Percentiles rank a stretch among this genome's conserved stretches.
Conservation (phyloP, 805 yeast genomes). For the Teunomyces atbi region DNA sequence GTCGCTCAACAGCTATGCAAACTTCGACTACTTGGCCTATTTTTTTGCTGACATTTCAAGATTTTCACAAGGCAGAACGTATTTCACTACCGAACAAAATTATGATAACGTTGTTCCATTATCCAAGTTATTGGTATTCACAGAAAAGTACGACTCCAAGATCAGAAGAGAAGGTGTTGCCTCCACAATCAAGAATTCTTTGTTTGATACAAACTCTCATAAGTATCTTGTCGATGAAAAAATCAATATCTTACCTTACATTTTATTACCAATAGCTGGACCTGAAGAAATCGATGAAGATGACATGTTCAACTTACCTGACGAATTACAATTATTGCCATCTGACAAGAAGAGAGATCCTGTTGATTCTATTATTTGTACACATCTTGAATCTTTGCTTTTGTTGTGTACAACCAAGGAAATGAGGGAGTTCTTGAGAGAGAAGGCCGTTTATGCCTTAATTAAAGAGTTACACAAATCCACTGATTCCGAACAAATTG, state of each 20-base stretch:
- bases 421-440: constrained; percentile 74
- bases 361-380: constrained; percentile 56
- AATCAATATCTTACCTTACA: constrained; percentile 76
- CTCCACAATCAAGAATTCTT: constrained; percentile 83
- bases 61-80: constrained; percentile 67
- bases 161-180: constrained; percentile 91
- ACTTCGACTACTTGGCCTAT: constrained; percentile 79
- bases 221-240: constrained; percentile 55
- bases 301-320: constrained; percentile 85
- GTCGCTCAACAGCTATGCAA: constrained; percentile 66
- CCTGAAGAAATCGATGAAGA: constrained; percentile 78
- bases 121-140: constrained; percentile 77
- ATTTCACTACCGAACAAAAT: constrained; percentile 67
- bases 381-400: constrained; percentile 77
- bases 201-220: constrained; percentile 78
- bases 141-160: constrained; percentile 74
- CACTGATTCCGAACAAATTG: constrained; percentile 41
- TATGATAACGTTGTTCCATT: constrained; percentile 79
- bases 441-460: constrained; percentile 80
- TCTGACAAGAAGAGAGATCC: constrained; percentile 79
- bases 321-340: constrained; percentile 76
- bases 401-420: constrained; percentile 72
- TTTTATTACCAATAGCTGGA: constrained; percentile 76
- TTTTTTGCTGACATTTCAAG: constrained; percentile 90
- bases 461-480: constrained; percentile 81